Base-by-base conservation (phyloP, 805 yeast genomes). In the Cyberlindnera petersonii region DNA sequence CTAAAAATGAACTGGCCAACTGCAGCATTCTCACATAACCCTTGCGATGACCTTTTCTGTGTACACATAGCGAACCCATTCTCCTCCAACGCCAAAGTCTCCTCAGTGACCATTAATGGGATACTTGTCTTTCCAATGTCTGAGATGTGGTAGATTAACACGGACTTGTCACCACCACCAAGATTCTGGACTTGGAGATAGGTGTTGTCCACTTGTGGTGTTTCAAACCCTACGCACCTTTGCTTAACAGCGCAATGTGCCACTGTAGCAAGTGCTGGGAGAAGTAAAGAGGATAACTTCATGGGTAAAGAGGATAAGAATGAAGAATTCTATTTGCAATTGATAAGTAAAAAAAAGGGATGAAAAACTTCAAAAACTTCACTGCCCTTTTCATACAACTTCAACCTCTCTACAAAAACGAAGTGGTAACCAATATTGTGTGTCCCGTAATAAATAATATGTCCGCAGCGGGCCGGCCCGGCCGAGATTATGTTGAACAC, bases 61-160 rank as follows among this genome's bases (percentile, higher is more conserved):
- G 52, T 31, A 26, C 52, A 48, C 5, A 48, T 23, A 11, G 45
- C 24, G 22, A 48, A 46, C 6, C 50, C 50, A 9, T 28, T 16
- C 4, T 28, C 26, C 18, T 40, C 47, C 11, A 14, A 4, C 9
- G n/a, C 22, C 3, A 48, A 14, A 7, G 13, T 17, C 7, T 37
- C 32, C 5, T 46, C 42, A 4, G 26, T 28, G 10, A 44, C 34
- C 4, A 19, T 6, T 21, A 43, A 3, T 6, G 52, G 52, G 16
- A 48, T 46, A 36, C 40, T 48, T 4, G 50, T 44, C 8, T 33
- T 10, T 2, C 13, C 28, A 9, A 30, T 6, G 26, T 42, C 52
- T 13, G 26, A 10, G 13, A 42, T 20, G 23, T 44, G 43, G 35
- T 42, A 48, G 5, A 48, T n/a, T 19, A 48, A 31, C 14, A 45